phyloP scores from a whole-genome alignment of 495 filamentous ascomycete species.

The Neurospora tetrasperma region DNA sequence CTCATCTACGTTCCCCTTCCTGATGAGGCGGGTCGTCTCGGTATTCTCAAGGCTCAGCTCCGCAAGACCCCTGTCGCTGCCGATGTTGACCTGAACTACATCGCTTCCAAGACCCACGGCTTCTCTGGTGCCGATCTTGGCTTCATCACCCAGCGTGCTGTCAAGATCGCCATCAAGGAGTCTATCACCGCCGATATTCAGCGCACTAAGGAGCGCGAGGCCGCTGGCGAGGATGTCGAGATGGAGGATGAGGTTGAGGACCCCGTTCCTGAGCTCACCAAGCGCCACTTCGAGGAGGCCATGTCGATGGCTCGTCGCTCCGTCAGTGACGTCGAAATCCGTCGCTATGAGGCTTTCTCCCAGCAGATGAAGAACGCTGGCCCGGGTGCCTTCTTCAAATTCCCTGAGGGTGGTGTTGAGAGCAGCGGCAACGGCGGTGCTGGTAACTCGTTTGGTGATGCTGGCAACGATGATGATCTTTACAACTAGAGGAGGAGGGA shows the following conservation, averaged over 20 bases:
- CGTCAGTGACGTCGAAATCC: constrained; percentile 92
- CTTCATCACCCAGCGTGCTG: constrained; percentile 95
- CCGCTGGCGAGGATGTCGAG: constrained; percentile 67
- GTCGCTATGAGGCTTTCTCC: constrained; percentile 95
- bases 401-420: constrained; percentile 64
- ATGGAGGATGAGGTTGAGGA: constrained; percentile 79
- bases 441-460: constrained; percentile 65
- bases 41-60: constrained; percentile 91
- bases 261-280: constrained; percentile 91
- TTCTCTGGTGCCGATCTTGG: constrained; percentile 99
- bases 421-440: constrained; percentile 36
- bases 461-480: constrained; percentile 80
- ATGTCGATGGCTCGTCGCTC: constrained; percentile 90
- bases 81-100: constrained; percentile 83
- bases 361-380: constrained; percentile 98
- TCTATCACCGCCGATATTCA: constrained; percentile 85
- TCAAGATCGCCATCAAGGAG: constrained; percentile 99
- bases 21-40: constrained; percentile 73
- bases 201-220: constrained; percentile 77
- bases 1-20: constrained; percentile 96
- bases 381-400: constrained; percentile 92
- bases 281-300: constrained; percentile 96
- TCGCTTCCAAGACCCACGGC: constrained; percentile 93
- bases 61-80: constrained; percentile 90
- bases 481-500: constrained; percentile 42